Evolutionary conservation across 177 flowering plant genomes (phyloP), one percentile per base, ranked within the genome.

Genomic region (Vitis hybrid): DNA sequence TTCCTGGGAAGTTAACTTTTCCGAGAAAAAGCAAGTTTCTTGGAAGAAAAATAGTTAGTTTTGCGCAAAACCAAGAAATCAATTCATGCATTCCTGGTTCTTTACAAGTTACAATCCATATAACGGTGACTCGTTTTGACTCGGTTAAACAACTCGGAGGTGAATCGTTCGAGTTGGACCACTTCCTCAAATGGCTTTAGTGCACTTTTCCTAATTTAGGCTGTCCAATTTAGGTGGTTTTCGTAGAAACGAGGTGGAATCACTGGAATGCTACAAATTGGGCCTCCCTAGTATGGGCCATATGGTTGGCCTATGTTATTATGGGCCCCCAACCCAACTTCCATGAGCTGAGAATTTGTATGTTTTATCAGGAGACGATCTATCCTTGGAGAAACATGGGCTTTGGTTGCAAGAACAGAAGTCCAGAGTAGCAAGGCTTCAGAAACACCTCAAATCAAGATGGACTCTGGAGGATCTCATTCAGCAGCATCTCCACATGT

Each of bases 381-480:
- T 66, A 12, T 75, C 79, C 11, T 51, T 68, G 65, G 79, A 71
- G 52, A 82, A 76, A 55, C 59, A 81, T 61, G 83, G 81, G 50
- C 41, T 69, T 24, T 80, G 92, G 92, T 84, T 79, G 82, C 87
- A 86, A 75, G 88, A 84, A 27, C 90, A 81, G 80, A 86, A 79
- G 70, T 73, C 41, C 11, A 78, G 80, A 76, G 85, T 80, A 53
- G 84, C 86, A 57, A 79, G 78, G 77, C 79, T 85, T 54, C 88
- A 89, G 78, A 77, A 82, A 53, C 88, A 86, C 71, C 84, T 87
- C 12, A 84, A 82, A 49, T 80, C 83, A 35, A 78, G 67, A 58
- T 85, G 86, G 85, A 80, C 78, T 6, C 65, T 88, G 4, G 87
- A 89, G 71, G 78, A 79, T 11, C 75, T 88, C 6, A 89, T 92